Conservation (phyloP, 1,139 yeast species). For the Yamadazyma sp. region DNA sequence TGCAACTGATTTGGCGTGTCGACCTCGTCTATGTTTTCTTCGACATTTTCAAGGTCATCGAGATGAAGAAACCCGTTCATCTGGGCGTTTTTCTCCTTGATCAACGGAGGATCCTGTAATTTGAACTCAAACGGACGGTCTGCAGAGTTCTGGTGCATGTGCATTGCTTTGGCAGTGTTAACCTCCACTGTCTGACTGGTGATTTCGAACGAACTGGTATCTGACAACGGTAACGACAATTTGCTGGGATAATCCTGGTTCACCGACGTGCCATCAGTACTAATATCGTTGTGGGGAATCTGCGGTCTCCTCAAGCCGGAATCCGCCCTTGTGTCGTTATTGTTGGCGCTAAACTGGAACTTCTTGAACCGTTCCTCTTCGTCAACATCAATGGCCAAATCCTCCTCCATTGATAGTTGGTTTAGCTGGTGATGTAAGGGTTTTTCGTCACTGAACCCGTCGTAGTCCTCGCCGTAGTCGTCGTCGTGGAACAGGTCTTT, state of each 20-base stretch:
- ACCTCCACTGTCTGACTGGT: constrained; percentile 18
- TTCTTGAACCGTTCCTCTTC: constrained; percentile 9
- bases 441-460: neutral
- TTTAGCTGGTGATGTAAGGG: neutral
- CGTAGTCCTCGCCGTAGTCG: neutral
- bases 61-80: constrained; percentile 3
- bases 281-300: constrained; percentile 4
- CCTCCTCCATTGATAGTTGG: neutral
- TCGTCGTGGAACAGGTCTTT: neutral
- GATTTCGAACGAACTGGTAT: constrained; percentile 16
- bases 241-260: constrained; percentile 12
- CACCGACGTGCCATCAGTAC: constrained; percentile 13
- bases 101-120: constrained; percentile 22
- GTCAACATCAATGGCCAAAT: constrained; percentile 4
- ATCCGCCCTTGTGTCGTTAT: constrained; percentile 3
- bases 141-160: constrained; percentile 13
- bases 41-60: constrained; percentile 9
- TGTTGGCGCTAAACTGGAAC: constrained; percentile 11
- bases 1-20: neutral
- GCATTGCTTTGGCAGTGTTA: constrained; percentile 18
- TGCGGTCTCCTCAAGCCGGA: constrained; percentile 2
- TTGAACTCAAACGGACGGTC: constrained; percentile 10
- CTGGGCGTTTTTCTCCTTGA: constrained; percentile 8
- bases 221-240: constrained; percentile 16
- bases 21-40: constrained; percentile 10